phyloP scores from a whole-genome alignment of 1,139 yeast species.

The Geotrichum aggregatum region DNA sequence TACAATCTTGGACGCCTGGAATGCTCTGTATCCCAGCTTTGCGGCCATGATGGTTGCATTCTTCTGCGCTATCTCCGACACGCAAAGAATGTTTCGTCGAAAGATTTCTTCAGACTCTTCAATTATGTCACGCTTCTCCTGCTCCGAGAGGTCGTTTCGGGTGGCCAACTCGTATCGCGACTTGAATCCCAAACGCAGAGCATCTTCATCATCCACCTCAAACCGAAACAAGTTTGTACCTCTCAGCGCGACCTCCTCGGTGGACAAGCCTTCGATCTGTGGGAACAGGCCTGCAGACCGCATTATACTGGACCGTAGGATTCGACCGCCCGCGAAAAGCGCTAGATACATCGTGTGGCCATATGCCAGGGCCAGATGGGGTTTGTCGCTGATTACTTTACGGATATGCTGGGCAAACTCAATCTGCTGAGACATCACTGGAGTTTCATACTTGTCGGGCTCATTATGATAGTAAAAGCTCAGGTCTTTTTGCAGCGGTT shows the following conservation, averaged over 20 bases:
- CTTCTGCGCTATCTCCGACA: constrained; percentile 58
- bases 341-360: constrained; percentile 84
- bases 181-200: constrained; percentile 62
- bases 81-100: constrained; percentile 55
- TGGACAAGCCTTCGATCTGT: constrained; percentile 57
- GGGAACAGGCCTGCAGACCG: constrained; percentile 73
- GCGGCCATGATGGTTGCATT: constrained; percentile 55
- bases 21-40: constrained; percentile 54
- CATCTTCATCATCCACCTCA: constrained; percentile 58
- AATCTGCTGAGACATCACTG: constrained; percentile 59
- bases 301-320: constrained; percentile 63
- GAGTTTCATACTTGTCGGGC: constrained; percentile 51
- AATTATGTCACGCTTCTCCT: constrained; percentile 64
- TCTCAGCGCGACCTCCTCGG: constrained; percentile 54
- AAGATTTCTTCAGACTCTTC: constrained; percentile 66
- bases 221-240: constrained; percentile 74
- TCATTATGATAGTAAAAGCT: constrained; percentile 59
- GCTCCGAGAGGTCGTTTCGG: constrained; percentile 61
- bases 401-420: constrained; percentile 60
- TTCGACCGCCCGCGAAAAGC: constrained; percentile 79
- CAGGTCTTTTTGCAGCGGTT: constrained; percentile 57
- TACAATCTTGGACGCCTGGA: constrained; percentile 49
- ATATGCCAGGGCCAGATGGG: constrained; percentile 72
- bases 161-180: constrained; percentile 75
- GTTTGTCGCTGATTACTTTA: constrained; percentile 53